Conservation (phyloP, 352 stramenopile species). For the Elongisporangium prolatum region DNA sequence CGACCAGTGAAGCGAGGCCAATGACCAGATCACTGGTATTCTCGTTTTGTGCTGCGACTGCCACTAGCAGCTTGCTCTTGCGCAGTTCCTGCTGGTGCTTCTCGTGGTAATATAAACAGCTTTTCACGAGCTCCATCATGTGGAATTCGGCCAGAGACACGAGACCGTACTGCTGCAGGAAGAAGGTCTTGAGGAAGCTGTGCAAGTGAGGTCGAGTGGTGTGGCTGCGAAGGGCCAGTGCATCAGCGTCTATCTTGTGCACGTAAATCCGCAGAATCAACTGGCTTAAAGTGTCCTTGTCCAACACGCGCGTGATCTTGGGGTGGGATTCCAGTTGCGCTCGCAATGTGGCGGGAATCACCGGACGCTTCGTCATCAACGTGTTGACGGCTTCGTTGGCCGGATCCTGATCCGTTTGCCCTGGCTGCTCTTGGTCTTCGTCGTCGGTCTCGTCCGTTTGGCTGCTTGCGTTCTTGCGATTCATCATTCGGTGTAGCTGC, state of each 20-base stretch:
- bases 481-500: conserved; percentile 58
- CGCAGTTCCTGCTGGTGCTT: conserved; percentile 24
- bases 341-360: conserved; percentile 44
- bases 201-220: conserved; percentile 29
- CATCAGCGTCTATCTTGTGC: conserved; percentile 56
- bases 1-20: conserved; percentile 1
- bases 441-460: conserved; percentile 26
- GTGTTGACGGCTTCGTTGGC: conserved; percentile 7
- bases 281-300: conserved; percentile 34
- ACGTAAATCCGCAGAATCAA: conserved; percentile 40
- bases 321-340: conserved; percentile 43
- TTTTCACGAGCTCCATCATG: conserved; percentile 71
- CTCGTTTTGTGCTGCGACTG: background rate
- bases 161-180: conserved; percentile 47
- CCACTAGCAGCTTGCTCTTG: conserved; percentile 4
- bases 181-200: conserved; percentile 54
- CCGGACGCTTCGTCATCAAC: conserved; percentile 29
- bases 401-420: background rate
- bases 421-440: conserved; percentile 5
- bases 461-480: conserved; percentile 21
- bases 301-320: conserved; percentile 46
- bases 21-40: background rate
- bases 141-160: conserved; percentile 59
- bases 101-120: conserved; percentile 47
- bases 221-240: conserved; percentile 12